phyloP scores from a whole-genome alignment of 371 early-diverging fungal species.

The Actinomortierella ambigua region DNA sequence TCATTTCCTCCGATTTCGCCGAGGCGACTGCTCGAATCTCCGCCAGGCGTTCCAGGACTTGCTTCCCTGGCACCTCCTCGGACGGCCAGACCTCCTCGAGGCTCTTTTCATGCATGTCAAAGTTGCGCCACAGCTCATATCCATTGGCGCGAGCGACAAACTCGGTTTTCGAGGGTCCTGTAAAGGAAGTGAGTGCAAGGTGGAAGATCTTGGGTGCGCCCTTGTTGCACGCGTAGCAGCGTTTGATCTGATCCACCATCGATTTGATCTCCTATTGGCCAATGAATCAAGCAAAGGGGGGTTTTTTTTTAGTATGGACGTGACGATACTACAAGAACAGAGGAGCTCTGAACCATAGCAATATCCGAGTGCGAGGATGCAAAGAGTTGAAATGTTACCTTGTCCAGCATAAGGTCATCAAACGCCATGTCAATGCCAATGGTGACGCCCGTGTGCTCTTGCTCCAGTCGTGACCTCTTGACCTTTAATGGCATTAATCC shows the following conservation, averaged over 20 bases:
- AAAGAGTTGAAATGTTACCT: conserved; percentile 46
- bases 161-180: conserved; percentile 44
- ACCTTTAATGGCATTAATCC: conserved; percentile 25
- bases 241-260: conserved; percentile 66
- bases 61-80: conserved; percentile 50
- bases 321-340: background rate
- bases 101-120: conserved; percentile 51
- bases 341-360: background rate
- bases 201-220: conserved; percentile 48
- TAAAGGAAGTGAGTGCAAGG: conserved; percentile 57
- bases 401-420: conserved; percentile 77
- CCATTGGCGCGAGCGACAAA: conserved; percentile 35
- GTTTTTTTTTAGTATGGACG: conserved; percentile 1
- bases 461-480: conserved; percentile 37
- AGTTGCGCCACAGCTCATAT: conserved; percentile 53
- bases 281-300: background rate
- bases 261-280: conserved; percentile 62
- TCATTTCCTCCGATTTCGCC: conserved; percentile 28
- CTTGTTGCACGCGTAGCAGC: conserved; percentile 74
- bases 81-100: conserved; percentile 50
- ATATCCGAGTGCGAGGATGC: background rate
- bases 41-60: conserved; percentile 20
- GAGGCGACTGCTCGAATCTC: conserved; percentile 20
- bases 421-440: conserved; percentile 80
- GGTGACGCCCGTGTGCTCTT: conserved; percentile 48